phyloP scores from a whole-genome alignment of 2,329 filamentous ascomycete species.

The Aspergillus fumigatiaffinis region DNA sequence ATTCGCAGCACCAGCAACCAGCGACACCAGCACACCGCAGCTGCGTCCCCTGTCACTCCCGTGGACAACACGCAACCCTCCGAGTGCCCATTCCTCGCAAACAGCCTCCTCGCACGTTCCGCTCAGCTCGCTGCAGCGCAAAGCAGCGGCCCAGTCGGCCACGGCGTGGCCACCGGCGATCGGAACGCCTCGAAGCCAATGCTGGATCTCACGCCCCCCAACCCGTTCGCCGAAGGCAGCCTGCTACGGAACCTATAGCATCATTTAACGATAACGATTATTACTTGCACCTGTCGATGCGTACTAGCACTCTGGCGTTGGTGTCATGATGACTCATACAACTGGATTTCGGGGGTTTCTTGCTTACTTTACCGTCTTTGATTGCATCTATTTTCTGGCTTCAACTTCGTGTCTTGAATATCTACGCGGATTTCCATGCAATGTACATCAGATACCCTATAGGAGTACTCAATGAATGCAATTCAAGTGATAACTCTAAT shows the following conservation, averaged over 20 bases:
- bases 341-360: background rate
- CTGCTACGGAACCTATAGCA: conserved; percentile 33
- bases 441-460: background rate
- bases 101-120: conserved; percentile 35
- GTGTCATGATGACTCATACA: background rate
- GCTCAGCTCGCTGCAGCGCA: conserved; percentile 13
- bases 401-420: background rate
- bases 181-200: conserved; percentile 39
- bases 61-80: conserved; percentile 8
- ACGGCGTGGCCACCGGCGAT: conserved; percentile 39
- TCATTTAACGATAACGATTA: background rate
- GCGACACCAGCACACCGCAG: conserved; percentile 6
- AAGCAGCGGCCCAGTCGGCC: conserved; percentile 25
- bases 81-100: conserved; percentile 29
- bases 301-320: background rate
- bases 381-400: background rate
- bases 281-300: background rate
- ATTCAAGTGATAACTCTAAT: no score
- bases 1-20: conserved; percentile 24
- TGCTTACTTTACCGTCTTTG: background rate
- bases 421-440: background rate
- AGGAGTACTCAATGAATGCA: background rate
- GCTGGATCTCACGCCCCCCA: conserved; percentile 40
- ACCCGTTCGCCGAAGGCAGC: conserved; percentile 45
- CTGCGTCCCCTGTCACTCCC: conserved; percentile 11